These are phyloP conservation scores for Botrytis galanthina DNA, from an alignment of 2,329 filamentous ascomycete species.

Conservation along the genomic window DNA sequence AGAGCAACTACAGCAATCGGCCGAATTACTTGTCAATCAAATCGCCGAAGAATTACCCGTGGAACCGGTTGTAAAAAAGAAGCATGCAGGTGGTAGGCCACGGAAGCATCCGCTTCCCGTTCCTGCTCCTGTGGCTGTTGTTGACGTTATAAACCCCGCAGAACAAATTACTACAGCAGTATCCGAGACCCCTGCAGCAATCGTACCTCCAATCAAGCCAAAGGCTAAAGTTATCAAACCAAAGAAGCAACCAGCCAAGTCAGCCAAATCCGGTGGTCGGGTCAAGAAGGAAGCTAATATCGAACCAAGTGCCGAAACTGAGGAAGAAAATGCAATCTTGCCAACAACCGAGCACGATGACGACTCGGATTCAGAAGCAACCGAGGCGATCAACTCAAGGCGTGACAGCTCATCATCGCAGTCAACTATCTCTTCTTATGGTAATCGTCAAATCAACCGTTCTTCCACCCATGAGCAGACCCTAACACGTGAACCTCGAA, in stretches of 20 bases:
- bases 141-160: conserved; percentile 10
- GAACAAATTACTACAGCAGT: conserved; percentile 7
- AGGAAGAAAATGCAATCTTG: conserved; percentile 28
- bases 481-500: conserved; percentile 20
- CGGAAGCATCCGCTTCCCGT: conserved; percentile 23
- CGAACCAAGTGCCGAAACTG: conserved; percentile 16
- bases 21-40: conserved; percentile 31
- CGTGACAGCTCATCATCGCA: conserved; percentile 29
- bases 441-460: conserved; percentile 22
- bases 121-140: conserved; percentile 11
- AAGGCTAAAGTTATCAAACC: conserved; percentile 22
- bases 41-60: conserved; percentile 18
- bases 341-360: conserved; percentile 33
- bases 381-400: conserved; percentile 26
- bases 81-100: conserved; percentile 28
- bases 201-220: conserved; percentile 18
- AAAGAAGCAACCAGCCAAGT: conserved; percentile 23
- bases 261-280: conserved; percentile 22
- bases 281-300: conserved; percentile 24
- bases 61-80: conserved; percentile 24
- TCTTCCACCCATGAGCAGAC: conserved; percentile 24
- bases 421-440: conserved; percentile 23
- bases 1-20: conserved; percentile 32
- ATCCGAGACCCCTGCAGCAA: not conserved
- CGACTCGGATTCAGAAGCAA: conserved; percentile 22